Evolutionary conservation across 2,329 filamentous ascomycete genomes (phyloP).

Genomic region (Blastomyces gilchristii): DNA sequence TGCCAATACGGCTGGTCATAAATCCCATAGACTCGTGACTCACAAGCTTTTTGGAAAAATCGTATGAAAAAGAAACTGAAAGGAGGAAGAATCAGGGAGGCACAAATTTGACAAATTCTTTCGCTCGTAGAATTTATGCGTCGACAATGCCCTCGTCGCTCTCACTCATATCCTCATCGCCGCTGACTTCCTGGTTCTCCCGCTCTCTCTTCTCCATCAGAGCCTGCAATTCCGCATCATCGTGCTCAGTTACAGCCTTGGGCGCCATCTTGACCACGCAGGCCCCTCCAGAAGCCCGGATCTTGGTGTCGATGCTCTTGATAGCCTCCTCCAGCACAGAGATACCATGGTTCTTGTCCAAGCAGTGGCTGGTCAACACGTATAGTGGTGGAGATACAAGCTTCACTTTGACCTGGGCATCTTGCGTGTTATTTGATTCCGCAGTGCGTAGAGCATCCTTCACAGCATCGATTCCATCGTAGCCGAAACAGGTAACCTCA

Average conservation of each 20-base stretch:
- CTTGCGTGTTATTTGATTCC: slow-evolving; percentile 82
- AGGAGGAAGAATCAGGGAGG: background rate
- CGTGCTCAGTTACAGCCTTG: slow-evolving; percentile 97
- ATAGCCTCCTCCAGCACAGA: slow-evolving; percentile 79
- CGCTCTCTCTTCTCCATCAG: slow-evolving; percentile 98
- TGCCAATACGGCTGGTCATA: background rate
- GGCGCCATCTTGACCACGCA: slow-evolving; percentile 95
- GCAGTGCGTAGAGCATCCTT: slow-evolving; percentile 85
- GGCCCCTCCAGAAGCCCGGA: slow-evolving; percentile 65
- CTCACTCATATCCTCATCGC: slow-evolving; percentile 91
- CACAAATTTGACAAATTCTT: background rate
- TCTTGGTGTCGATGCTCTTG: slow-evolving; percentile 70
- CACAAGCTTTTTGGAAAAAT: background rate
- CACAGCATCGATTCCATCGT: slow-evolving; percentile 96
- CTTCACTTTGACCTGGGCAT: slow-evolving; percentile 95
- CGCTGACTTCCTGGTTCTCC: slow-evolving; percentile 95
- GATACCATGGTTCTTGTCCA: slow-evolving; percentile 87
- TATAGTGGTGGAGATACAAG: slow-evolving; percentile 96
- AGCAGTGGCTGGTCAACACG: slow-evolving; percentile 86
- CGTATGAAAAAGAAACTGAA: background rate
- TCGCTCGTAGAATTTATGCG: background rate
- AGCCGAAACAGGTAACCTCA: slow-evolving; percentile 89
- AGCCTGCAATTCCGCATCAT: slow-evolving; percentile 91
- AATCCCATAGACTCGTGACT: slow-evolving; percentile 9
- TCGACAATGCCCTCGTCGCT: slow-evolving; percentile 76